phyloP scores from a whole-genome alignment of 2,329 filamentous ascomycete genomes.

The Nigrograna mackinnonii region DNA sequence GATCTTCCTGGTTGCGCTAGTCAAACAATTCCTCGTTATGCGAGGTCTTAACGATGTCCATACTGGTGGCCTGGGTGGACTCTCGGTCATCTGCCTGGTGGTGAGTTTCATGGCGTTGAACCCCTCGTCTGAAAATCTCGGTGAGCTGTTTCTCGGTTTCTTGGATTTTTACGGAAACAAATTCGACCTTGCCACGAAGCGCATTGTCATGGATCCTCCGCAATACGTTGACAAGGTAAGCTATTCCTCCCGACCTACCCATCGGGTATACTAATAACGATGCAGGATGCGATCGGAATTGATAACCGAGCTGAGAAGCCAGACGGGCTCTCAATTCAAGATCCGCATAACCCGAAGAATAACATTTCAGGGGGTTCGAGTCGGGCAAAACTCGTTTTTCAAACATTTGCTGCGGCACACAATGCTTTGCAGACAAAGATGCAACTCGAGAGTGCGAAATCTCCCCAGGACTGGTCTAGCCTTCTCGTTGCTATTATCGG shows the following conservation, averaged over 20 bases:
- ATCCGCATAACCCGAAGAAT: conserved; percentile 83
- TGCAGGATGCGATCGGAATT: conserved; percentile 23
- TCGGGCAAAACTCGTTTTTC: conserved; percentile 68
- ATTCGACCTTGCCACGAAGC: conserved; percentile 71
- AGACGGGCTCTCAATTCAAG: conserved; percentile 81
- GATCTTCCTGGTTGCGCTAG: conserved; percentile 80
- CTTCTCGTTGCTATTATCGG: conserved; percentile 74
- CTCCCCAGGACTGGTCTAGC: conserved; percentile 48
- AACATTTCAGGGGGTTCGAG: conserved; percentile 88
- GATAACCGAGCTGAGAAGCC: conserved; percentile 33
- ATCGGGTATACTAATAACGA: background rate
- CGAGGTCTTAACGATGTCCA: conserved; percentile 89
- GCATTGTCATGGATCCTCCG: conserved; percentile 74
- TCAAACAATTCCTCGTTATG: conserved; percentile 94
- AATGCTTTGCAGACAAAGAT: too few relatives aligned
- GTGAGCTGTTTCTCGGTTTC: conserved; percentile 83
- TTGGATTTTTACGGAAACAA: conserved; percentile 85
- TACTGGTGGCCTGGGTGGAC: conserved; percentile 88
- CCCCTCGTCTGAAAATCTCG: conserved; percentile 54
- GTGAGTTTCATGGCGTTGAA: conserved; percentile 84
- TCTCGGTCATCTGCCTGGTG: conserved; percentile 91
- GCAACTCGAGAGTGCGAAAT: too few relatives aligned
- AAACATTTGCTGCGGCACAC: conserved; percentile 64
- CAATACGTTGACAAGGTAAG: conserved; percentile 76
- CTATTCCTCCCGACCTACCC: too few relatives aligned